Conservation (phyloP, 306 rosid species). For the Astragalus glycyphyllos region DNA sequence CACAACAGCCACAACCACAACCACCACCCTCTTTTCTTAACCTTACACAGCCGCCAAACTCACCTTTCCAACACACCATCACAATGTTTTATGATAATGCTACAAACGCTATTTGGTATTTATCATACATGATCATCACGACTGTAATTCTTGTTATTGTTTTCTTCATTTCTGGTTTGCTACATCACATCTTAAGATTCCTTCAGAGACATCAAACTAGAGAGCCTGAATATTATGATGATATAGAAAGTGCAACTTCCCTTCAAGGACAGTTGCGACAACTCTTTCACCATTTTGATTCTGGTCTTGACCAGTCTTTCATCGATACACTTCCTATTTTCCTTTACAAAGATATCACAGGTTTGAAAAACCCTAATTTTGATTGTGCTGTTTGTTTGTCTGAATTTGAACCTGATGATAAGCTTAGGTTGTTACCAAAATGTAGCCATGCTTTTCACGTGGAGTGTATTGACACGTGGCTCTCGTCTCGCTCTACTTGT, state of each 20-base stretch:
- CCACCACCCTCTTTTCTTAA: constrained; percentile 45
- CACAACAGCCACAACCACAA: no score
- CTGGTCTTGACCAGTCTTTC: constrained; percentile 95
- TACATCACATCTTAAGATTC: constrained; percentile 86
- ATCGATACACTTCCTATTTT: constrained; percentile 89
- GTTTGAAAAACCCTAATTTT: constrained; percentile 84
- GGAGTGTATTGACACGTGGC: no score
- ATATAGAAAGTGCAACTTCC: constrained; percentile 67
- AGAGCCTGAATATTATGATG: constrained; percentile 75
- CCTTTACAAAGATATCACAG: constrained; percentile 78
- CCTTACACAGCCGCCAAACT: constrained; percentile 46
- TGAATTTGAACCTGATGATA: no score
- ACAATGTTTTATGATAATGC: constrained; percentile 52
- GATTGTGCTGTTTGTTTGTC: no score
- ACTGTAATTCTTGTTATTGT: constrained; percentile 80
- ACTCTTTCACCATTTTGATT: constrained; percentile 89
- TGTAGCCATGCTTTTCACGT: no score
- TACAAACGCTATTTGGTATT: constrained; percentile 54
- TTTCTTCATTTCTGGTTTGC: constrained; percentile 91
- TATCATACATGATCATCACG: constrained; percentile 78
- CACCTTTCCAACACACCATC: constrained; percentile 34
- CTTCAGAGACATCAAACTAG: constrained; percentile 65
- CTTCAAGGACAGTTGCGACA: constrained; percentile 96
- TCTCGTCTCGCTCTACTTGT: no score
- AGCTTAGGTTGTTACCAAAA: no score